Base-by-base conservation (phyloP, 208 protist genomes). In the Acanthamoeba lenticulata region DNA sequence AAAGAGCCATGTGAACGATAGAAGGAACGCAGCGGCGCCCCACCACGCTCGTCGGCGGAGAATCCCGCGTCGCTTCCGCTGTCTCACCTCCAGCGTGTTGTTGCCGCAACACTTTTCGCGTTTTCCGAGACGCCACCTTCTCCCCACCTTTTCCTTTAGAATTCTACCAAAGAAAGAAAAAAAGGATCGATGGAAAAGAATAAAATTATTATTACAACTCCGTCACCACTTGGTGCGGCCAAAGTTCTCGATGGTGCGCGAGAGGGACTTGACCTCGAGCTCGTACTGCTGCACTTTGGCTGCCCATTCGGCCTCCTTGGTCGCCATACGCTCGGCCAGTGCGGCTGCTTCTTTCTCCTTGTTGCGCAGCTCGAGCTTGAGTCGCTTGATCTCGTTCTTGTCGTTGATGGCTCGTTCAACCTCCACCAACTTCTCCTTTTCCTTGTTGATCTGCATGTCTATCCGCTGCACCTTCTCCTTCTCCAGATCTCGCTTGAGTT, bases 361-460 rank as follows among this genome's bases (percentile, higher is more conserved):
- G n/a, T 40, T 85, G 17, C 74, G 74, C 2, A 85, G 36, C 74
- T 85, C 74, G 40, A 45, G 74, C 44, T 34, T 85, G 42, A 85
- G 74, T 29, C 42, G 2, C 44, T 85, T 85, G 36, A 85, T 85
- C 44, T 85, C 74, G 74, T 55, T 85, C 74, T 85, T 85, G 74
- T 85, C 74, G 74, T 85, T 29, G 3, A 85, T 85, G 24, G 42
- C 44, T 29, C 74, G 74, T 40, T 85, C 74, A 19, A 85, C 74
- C 42, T 85, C 74, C 36, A 38, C 36, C 42, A 85, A 42, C 74
- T 55, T 85, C 1, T 85, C 74, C 74, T 85, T 85, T 29, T 85
- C 74, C 44, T 85, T 85, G 74, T 29, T 52, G 13, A 85, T 85
- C 74, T 85, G 74, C 74, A 85, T 32, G 44, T 85, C 74, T 36